phyloP scores from a whole-genome alignment of 2,329 filamentous ascomycete genomes.

The Diaporthe aspalathi region DNA sequence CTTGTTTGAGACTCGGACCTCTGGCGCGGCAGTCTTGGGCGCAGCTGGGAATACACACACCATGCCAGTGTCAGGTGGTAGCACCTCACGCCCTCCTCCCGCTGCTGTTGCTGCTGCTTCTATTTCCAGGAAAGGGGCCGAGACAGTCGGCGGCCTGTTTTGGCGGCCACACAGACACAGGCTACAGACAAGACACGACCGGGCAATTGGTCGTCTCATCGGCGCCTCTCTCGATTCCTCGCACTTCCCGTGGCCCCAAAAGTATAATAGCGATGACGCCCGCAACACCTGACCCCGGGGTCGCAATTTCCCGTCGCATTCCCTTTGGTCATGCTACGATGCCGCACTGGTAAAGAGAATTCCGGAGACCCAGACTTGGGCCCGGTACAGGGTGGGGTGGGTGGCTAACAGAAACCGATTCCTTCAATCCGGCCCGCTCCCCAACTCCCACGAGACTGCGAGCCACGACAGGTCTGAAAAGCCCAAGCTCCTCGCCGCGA shows the following conservation, averaged over 20 bases:
- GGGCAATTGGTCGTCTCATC: background rate
- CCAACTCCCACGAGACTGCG: background rate
- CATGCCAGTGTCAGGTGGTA: slow-evolving; percentile 26
- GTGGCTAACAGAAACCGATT: slow-evolving; percentile 13
- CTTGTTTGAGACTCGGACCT: slow-evolving; percentile 12
- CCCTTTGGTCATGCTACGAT: slow-evolving; percentile 23
- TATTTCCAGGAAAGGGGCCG: slow-evolving; percentile 26
- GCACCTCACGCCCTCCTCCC: background rate
- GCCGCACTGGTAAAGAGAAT: slow-evolving; percentile 26
- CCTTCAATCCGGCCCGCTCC: slow-evolving; percentile 29
- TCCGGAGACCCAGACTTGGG: slow-evolving; percentile 17
- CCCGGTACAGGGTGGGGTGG: slow-evolving; percentile 9
- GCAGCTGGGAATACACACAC: slow-evolving; percentile 4
- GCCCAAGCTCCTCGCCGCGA: too few species aligned
- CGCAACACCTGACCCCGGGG: slow-evolving; percentile 16
- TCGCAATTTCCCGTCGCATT: slow-evolving; percentile 28
- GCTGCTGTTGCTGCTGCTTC: slow-evolving; percentile 7
- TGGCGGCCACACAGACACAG: slow-evolving; percentile 25
- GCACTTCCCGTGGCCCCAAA: background rate
- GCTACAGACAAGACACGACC: slow-evolving; percentile 2
- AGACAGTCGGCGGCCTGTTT: slow-evolving; percentile 17
- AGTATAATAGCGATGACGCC: slow-evolving; percentile 26
- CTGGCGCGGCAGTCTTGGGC: background rate
- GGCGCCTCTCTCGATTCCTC: background rate
- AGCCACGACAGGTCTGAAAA: background rate